phyloP scores from a whole-genome alignment of 1,139 yeast species.

The Citeromyces siamensis region DNA sequence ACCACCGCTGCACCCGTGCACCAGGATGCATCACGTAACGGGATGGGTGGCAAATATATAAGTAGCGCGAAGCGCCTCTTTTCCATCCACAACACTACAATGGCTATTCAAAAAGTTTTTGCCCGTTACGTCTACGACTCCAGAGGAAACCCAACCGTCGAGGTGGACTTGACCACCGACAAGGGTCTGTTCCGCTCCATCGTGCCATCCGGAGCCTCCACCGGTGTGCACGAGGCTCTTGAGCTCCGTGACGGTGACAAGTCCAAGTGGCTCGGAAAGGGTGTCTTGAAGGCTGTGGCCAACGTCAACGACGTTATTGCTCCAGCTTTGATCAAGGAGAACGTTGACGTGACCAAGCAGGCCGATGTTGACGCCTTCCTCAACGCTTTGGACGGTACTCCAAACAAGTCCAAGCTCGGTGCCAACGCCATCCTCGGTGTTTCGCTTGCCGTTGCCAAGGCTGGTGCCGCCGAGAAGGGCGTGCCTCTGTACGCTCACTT shows the following conservation, averaged over 20 bases:
- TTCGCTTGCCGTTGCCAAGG: slow-evolving; percentile 77
- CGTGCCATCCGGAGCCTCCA: slow-evolving; percentile 88
- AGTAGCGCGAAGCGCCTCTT: not conserved
- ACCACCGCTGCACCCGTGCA: not conserved
- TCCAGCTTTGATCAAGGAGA: slow-evolving; percentile 63
- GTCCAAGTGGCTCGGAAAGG: slow-evolving; percentile 82
- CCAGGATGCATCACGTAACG: not conserved
- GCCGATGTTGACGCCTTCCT: slow-evolving; percentile 61
- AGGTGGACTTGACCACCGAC: slow-evolving; percentile 73
- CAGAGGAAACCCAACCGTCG: slow-evolving; percentile 91
- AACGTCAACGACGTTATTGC: slow-evolving; percentile 77
- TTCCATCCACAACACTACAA: not conserved
- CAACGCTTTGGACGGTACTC: slow-evolving; percentile 67
- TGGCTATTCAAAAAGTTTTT: slow-evolving; percentile 34
- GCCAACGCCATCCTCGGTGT: slow-evolving; percentile 88
- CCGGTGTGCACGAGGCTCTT: slow-evolving; percentile 81
- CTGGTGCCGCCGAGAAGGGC: slow-evolving; percentile 78
- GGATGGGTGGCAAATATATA: slow-evolving; percentile 1
- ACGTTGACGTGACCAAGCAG: slow-evolving; percentile 63
- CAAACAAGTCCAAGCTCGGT: slow-evolving; percentile 80
- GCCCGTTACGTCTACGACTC: slow-evolving; percentile 90
- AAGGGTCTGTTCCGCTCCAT: slow-evolving; percentile 77
- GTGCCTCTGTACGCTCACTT: slow-evolving; percentile 76
- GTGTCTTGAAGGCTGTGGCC: slow-evolving; percentile 75
- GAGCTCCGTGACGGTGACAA: slow-evolving; percentile 86